Base-by-base conservation (phyloP, 495 filamentous ascomycete species). In the Pyrenula massariospora region DNA sequence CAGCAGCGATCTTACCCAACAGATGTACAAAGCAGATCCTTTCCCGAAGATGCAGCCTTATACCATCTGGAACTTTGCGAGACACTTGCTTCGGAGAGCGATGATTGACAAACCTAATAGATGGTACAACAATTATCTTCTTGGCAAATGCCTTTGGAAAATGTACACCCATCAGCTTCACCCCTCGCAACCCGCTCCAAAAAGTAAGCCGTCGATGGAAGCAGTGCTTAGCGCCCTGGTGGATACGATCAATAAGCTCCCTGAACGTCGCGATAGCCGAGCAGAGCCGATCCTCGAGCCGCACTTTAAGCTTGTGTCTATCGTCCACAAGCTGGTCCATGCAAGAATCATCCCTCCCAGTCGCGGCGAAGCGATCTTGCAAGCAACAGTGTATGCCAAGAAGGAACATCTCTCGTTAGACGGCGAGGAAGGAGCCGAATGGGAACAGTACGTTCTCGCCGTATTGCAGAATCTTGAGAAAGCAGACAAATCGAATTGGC, bases 91-190 rank as follows among this genome's bases (percentile, higher is more conserved):
- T 66, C 79, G 73, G 57, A 83, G 82, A 59, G 88, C 91, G 12
- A 77, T 91, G 57, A 72, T 70, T 15, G 81, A 88, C 36, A 86
- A 84, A 59, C 86, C 88, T 0, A 84, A 89, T 53, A 79, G 84
- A 56, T 99, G 93, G 93, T 84, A 87, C 66, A 88, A 85, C 59
- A 83, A 87, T 52, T 97, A 91, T 66, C 91, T 91, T 81, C 81
- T 91, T 10, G 88, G 86, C 47, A 99, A 99, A 73, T 95, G 91
- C 64, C 76, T 92, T 24, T 96, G 91, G 85, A 99, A 97, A 70
- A 94, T 97, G 87, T 85, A 84, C 63, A 84, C 63, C 31, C 58
- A 50, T 22, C 68, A 55, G 48, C 69, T 65, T n/a, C 5, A 42
- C 31, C 31, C 31, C 8, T 15, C 31, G 31, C 8, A 5, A 5